A percentile compares a stretch with the other conserved stretches of the same genome.
phyloP scores from a whole-genome alignment of 2,329 filamentous ascomycete genomes.

The Acarospora socialis region DNA sequence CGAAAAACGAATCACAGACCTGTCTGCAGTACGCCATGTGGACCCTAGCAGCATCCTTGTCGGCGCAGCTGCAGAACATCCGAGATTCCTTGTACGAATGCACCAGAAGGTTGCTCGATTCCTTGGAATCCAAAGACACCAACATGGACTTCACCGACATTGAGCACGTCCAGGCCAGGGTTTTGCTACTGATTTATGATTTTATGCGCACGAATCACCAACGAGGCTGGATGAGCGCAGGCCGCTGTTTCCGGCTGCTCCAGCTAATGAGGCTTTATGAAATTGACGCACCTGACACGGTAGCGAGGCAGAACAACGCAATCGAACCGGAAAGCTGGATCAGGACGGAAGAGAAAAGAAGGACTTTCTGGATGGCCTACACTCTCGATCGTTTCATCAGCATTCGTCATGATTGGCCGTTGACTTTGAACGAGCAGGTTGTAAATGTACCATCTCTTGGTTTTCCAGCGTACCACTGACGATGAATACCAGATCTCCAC shows the following conservation, averaged over 20 bases:
- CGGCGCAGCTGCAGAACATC: conserved; percentile 20
- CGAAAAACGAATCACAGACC: conserved; percentile 12
- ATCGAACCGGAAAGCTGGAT: conserved; percentile 14
- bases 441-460: conserved; percentile 5
- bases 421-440: conserved; percentile 21
- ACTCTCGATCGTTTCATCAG: conserved; percentile 25
- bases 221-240: conserved; percentile 25
- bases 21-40: conserved; percentile 26
- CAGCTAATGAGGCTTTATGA: conserved; percentile 24
- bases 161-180: conserved; percentile 25
- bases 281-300: conserved; percentile 17
- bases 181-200: conserved; percentile 26
- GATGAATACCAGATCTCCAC: conserved; percentile 21
- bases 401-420: conserved; percentile 19
- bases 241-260: conserved; percentile 25
- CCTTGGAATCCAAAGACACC: conserved; percentile 11
- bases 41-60: conserved; percentile 22
- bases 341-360: conserved; percentile 22
- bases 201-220: conserved; percentile 22
- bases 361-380: conserved; percentile 30
- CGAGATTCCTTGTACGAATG: conserved; percentile 18
- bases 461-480: not conserved
- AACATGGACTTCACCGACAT: conserved; percentile 12
- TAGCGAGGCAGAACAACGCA: too few species aligned
- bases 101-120: conserved; percentile 17